Evolutionary conservation across 1,139 yeast genomes (phyloP).

Genomic region (Hansenula lynferdii): DNA sequence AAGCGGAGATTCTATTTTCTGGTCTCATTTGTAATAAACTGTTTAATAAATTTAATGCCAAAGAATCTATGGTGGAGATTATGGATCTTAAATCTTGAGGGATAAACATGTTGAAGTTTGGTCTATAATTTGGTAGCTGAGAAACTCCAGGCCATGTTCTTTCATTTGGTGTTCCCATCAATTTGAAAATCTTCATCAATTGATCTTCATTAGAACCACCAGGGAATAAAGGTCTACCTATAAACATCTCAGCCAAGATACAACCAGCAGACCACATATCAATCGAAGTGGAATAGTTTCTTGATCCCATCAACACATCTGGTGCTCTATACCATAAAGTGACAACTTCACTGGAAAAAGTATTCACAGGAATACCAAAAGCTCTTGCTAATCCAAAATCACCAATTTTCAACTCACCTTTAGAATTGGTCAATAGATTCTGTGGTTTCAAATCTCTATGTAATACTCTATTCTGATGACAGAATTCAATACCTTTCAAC

Average conservation of each 20-base stretch:
- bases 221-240: slow-evolving; percentile 96
- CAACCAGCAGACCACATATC: slow-evolving; percentile 99
- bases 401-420: slow-evolving; percentile 92
- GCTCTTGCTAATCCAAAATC: slow-evolving; percentile 98
- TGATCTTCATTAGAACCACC: slow-evolving; percentile 97
- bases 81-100: slow-evolving; percentile 81
- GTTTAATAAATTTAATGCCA: slow-evolving; percentile 75
- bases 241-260: slow-evolving; percentile 95
- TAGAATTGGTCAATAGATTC: slow-evolving; percentile 77
- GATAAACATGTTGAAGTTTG: slow-evolving; percentile 70
- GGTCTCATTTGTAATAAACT: slow-evolving; percentile 88
- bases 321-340: slow-evolving; percentile 99
- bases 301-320: slow-evolving; percentile 90
- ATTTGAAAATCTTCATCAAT: slow-evolving; percentile 76
- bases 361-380: slow-evolving; percentile 96
- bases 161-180: slow-evolving; percentile 97
- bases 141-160: slow-evolving; percentile 95
- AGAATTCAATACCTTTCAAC: slow-evolving; percentile 84
- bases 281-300: slow-evolving; percentile 92
- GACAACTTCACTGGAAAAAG: slow-evolving; percentile 95
- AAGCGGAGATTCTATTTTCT: slow-evolving; percentile 83
- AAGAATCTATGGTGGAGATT: slow-evolving; percentile 73
- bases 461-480: slow-evolving; percentile 91
- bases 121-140: slow-evolving; percentile 77
- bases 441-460: slow-evolving; percentile 97